Percentiles rank a stretch among this genome's conserved stretches.
Conservation (phyloP, 352 stramenopile genomes). For the Pythium grandisporangium region DNA sequence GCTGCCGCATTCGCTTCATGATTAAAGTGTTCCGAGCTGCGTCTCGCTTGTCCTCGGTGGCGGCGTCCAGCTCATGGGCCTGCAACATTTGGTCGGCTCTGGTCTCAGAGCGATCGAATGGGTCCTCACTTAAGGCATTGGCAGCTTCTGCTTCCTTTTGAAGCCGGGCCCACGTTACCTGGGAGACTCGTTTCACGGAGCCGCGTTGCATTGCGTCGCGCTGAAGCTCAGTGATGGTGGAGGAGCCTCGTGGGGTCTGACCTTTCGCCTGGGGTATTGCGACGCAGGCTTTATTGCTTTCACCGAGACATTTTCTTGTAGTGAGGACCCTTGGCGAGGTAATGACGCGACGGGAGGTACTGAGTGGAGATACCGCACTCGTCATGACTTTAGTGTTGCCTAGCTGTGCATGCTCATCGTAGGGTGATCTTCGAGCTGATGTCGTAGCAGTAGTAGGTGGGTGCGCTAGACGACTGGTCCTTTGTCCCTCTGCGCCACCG, state of each 20-base stretch:
- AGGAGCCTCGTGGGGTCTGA: slow-evolving; percentile 1
- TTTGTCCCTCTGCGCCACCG: too few species aligned
- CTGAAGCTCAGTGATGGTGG: slow-evolving; percentile 7
- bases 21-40: slow-evolving; percentile 11
- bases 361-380: too few species aligned
- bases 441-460: too few species aligned
- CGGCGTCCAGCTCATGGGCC: slow-evolving; percentile 11
- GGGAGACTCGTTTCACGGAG: slow-evolving; percentile 10
- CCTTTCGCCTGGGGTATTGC: too few species aligned
- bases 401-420: too few species aligned
- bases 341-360: too few species aligned
- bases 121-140: background rate
- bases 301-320: background rate
- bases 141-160: slow-evolving; percentile 10
- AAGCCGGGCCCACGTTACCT: slow-evolving; percentile 13
- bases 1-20: slow-evolving; percentile 16
- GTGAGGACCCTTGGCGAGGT: too few species aligned
- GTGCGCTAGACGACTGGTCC: too few species aligned
- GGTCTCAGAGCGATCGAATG: background rate
- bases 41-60: slow-evolving; percentile 4
- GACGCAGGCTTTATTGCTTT: background rate
- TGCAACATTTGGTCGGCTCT: slow-evolving; percentile 9
- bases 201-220: slow-evolving; percentile 11
- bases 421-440: too few species aligned
- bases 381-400: too few species aligned